These are phyloP conservation scores for Magnaporthiopsis incrustans DNA, from an alignment of 2,329 filamentous ascomycete species.

Conservation along the genomic window DNA sequence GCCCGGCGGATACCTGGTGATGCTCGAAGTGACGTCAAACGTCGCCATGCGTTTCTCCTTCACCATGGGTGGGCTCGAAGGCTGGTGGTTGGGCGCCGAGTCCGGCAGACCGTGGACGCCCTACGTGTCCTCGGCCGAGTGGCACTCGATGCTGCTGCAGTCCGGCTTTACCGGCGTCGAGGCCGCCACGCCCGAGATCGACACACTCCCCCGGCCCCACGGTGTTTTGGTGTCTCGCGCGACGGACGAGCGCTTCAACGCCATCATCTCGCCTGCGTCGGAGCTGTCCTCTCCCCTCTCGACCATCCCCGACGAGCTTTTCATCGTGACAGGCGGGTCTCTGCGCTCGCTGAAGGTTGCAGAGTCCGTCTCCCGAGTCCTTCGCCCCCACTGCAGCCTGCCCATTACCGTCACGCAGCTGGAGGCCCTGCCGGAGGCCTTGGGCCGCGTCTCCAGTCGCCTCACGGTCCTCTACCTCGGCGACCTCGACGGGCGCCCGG, in stretches of 20 bases:
- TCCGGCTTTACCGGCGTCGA: slow-evolving; percentile 7
- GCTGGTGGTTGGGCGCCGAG: slow-evolving; percentile 4
- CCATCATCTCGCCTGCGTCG: slow-evolving; percentile 15
- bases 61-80: neutral
- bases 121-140: too few species aligned
- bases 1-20: neutral
- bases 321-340: neutral
- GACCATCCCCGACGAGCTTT: neutral
- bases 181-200: neutral
- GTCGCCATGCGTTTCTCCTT: neutral
- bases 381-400: neutral
- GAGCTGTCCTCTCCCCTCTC: neutral
- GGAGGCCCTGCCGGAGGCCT: neutral
- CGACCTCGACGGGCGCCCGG: neutral
- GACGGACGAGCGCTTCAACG: slow-evolving; percentile 14
- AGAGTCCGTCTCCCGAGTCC: neutral
- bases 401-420: neutral
- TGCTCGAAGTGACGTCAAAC: neutral
- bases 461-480: slow-evolving; percentile 1
- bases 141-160: too few species aligned
- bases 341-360: neutral
- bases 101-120: neutral
- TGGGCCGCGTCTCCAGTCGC: neutral
- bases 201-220: neutral
- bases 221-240: slow-evolving; percentile 17